These are phyloP conservation scores for Acanthamoeba royreba DNA, from an alignment of 208 protist genomes.

Conservation along the genomic window DNA sequence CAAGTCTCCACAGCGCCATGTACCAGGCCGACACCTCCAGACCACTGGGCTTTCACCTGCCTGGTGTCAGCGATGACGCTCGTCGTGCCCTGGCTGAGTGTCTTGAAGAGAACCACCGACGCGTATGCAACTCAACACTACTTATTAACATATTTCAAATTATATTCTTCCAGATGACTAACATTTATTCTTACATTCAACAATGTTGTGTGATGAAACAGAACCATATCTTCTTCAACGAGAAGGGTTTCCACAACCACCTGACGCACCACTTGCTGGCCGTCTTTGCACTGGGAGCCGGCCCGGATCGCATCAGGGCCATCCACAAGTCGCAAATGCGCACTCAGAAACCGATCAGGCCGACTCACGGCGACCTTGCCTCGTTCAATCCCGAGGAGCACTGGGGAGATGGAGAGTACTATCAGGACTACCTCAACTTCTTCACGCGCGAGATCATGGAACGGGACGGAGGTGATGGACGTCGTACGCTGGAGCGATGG, in stretches of 20 bases:
- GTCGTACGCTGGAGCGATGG: not conserved
- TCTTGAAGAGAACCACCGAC: not conserved
- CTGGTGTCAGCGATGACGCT: not conserved
- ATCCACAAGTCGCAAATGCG: not conserved
- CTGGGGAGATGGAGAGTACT: conserved; percentile 4
- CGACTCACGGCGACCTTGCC: not conserved
- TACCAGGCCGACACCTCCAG: not conserved
- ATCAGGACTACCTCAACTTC: not conserved
- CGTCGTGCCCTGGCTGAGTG: not conserved
- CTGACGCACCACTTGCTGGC: not conserved
- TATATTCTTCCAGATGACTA: not conserved
- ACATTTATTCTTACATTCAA: not conserved
- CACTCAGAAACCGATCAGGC: not conserved
- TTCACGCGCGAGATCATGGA: not conserved
- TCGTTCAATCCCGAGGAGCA: not conserved
- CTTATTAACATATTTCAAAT: not conserved
- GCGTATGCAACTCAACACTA: not conserved
- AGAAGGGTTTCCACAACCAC: not conserved
- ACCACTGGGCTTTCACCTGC: not conserved
- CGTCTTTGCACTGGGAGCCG: not conserved
- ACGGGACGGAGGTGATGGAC: not conserved
- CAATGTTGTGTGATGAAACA: not conserved
- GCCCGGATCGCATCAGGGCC: not conserved
- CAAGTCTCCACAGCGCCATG: not conserved
- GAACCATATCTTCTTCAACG: not conserved